phyloP scores from a whole-genome alignment of 2,329 filamentous ascomycete genomes.

The Penicillium thymicola region DNA sequence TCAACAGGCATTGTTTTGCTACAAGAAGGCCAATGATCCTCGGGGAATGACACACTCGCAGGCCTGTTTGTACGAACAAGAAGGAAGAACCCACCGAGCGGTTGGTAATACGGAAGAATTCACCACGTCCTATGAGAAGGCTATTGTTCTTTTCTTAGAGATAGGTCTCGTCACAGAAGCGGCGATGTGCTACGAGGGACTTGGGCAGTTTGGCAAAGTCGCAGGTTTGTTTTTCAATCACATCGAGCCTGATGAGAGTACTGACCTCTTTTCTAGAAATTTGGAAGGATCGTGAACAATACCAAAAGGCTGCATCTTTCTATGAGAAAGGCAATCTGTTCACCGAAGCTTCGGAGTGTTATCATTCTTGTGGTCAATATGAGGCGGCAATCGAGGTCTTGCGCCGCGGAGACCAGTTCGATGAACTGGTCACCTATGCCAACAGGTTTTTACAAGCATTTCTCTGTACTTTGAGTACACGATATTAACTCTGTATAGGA shows the following conservation, averaged over 20 bases:
- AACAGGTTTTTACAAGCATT: constrained; percentile 1
- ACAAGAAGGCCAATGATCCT: constrained; percentile 14
- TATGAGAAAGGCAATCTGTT: constrained; percentile 12
- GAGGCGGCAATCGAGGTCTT: constrained; percentile 18
- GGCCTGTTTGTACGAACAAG: constrained; percentile 14
- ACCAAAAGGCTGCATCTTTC: constrained; percentile 13
- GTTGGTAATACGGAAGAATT: constrained; percentile 9
- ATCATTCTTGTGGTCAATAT: constrained; percentile 9
- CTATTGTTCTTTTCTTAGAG: constrained; percentile 10
- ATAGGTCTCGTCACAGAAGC: constrained; percentile 8
- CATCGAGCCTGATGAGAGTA: background rate
- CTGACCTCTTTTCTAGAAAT: constrained; percentile 9
- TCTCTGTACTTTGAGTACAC: background rate
- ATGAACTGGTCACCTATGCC: constrained; percentile 20
- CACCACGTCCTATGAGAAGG: constrained; percentile 4
- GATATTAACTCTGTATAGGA: constrained; percentile 3
- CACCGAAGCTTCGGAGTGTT: constrained; percentile 15
- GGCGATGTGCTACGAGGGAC: constrained; percentile 11
- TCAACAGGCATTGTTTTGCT: constrained; percentile 15
- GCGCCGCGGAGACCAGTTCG: constrained; percentile 15
- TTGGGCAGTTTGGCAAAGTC: constrained; percentile 16
- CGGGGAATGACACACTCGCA: constrained; percentile 11
- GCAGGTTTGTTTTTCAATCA: constrained; percentile 10
- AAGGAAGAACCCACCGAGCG: constrained; percentile 9
- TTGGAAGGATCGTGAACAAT: constrained; percentile 13